A percentile compares a stretch with the other conserved stretches of the same genome.
Conservation (phyloP, 305 asterid species). For the Salvia sclarea region DNA sequence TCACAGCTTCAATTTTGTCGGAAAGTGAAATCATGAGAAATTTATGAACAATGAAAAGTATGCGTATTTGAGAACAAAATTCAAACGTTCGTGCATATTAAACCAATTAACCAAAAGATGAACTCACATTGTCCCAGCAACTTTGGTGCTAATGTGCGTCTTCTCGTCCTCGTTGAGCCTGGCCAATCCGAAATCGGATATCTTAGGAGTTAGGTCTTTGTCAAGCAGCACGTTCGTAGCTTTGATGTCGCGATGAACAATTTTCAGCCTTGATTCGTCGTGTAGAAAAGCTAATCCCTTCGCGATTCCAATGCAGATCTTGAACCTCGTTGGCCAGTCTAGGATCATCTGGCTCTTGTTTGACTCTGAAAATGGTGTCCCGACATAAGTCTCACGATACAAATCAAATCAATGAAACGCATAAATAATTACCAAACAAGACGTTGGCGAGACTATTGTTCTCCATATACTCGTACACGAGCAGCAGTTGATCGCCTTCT, state of each 20-base stretch:
- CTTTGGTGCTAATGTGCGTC: slow-evolving; percentile 83
- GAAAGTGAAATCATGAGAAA: no score
- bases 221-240: slow-evolving; percentile 88
- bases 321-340: slow-evolving; percentile 82
- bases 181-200: slow-evolving; percentile 93
- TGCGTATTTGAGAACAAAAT: no score
- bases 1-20: no score
- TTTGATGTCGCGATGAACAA: slow-evolving; percentile 93
- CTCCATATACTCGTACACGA: slow-evolving; percentile 89
- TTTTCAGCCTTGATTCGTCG: slow-evolving; percentile 72
- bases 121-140: slow-evolving; percentile 93
- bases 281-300: slow-evolving; percentile 85
- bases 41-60: no score
- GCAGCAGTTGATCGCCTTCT: slow-evolving; percentile 74
- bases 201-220: slow-evolving; percentile 71
- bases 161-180: slow-evolving; percentile 78
- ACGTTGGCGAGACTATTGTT: slow-evolving; percentile 82
- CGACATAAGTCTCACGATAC: background rate
- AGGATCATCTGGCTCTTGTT: slow-evolving; percentile 52
- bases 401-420: background rate
- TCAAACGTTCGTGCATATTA: no score
- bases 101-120: background rate
- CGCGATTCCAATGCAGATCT: slow-evolving; percentile 79
- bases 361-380: slow-evolving; percentile 40
- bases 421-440: slow-evolving; percentile 51